Evolutionary conservation across 768 basidiomycete species (phyloP).

Genomic region (Rhodotorula toruloides): DNA sequence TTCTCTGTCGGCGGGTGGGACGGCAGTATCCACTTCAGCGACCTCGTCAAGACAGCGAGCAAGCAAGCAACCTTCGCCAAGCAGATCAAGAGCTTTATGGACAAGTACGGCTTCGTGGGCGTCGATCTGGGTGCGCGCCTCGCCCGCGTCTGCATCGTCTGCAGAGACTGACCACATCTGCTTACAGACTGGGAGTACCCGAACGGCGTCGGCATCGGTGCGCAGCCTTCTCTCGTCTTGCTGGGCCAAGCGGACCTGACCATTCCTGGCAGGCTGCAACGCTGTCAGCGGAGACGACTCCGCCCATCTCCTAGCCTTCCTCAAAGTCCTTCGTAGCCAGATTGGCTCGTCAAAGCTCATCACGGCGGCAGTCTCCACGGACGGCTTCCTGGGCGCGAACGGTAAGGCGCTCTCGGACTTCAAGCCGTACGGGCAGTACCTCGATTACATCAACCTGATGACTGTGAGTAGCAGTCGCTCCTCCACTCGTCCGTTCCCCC

Average conservation of each 20-base stretch:
- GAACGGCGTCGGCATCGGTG: slow-evolving; percentile 47
- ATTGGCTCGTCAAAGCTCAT: slow-evolving; percentile 64
- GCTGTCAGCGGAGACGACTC: slow-evolving; percentile 57
- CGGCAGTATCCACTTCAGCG: slow-evolving; percentile 71
- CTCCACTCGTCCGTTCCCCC: not conserved
- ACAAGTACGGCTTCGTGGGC: slow-evolving; percentile 64
- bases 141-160: not conserved
- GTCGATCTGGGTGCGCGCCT: slow-evolving; percentile 60
- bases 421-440: slow-evolving; percentile 58
- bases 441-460: slow-evolving; percentile 86
- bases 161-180: not conserved
- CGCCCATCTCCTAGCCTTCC: slow-evolving; percentile 68
- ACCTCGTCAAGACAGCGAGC: slow-evolving; percentile 56
- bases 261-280: slow-evolving; percentile 54
- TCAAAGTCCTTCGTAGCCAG: slow-evolving; percentile 58
- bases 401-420: slow-evolving; percentile 62
- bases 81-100: slow-evolving; percentile 60
- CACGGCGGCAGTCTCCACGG: slow-evolving; percentile 69
- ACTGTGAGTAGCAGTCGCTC: slow-evolving; percentile 49
- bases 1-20: slow-evolving; percentile 90
- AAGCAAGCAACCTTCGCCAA: slow-evolving; percentile 57
- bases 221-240: not conserved
- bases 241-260: slow-evolving; percentile 49
- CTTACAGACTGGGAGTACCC: slow-evolving; percentile 64
- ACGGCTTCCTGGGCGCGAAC: slow-evolving; percentile 60